Evolutionary conservation across 441 rosid species (phyloP), one percentile per base, ranked within the genome.

Genomic region (Eruca vesicaria): DNA sequence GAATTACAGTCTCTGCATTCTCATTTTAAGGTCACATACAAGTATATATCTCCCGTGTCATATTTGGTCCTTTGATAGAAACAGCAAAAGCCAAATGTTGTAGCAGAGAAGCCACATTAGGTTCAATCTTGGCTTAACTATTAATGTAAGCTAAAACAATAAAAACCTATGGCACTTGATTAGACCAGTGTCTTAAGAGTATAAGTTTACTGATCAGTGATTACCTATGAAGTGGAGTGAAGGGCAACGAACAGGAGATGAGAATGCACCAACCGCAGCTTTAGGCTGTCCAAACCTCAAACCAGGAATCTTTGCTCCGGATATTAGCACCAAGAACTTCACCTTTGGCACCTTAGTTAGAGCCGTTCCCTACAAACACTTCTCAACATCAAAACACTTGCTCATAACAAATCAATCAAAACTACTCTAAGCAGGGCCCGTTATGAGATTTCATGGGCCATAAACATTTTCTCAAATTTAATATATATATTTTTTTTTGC

Each of bases 211-310:
- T n/a, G n/a, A n/a, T n/a, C n/a, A n/a, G n/a, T n/a, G n/a, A n/a
- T n/a, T 23, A 92, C 94, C 97, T 68, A 89, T 83, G 69, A 92
- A 58, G 66, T 92, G 97, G 20, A 92, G 85, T 69, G 96, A 88
- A 2, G 88, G 90, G 76, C 88, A 83, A 7, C 66, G 29, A 23
- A 89, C 64, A 9, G 88, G 88, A 63, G 87, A 78, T 35, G 93
- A 82, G 78, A 82, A 89, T 16, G 96, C 94, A 59, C 66, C 78
- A 48, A 82, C 80, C 7, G 90, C 92, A 35, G 82, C 79, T 45
- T 82, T 82, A 19, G 90, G 94, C 19, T 79, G 68, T 4, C 90
- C 90, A 59, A 84, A 76, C 55, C 59, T 76, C 38, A 75, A 52
- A 43, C 96, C 91, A 2, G 79, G 77, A 43, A 82, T 26, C 65